Percentiles rank a stretch among this genome's conserved stretches.
Evolutionary conservation across 1,139 yeast genomes (phyloP).

Genomic region (Candida gigantensis): DNA sequence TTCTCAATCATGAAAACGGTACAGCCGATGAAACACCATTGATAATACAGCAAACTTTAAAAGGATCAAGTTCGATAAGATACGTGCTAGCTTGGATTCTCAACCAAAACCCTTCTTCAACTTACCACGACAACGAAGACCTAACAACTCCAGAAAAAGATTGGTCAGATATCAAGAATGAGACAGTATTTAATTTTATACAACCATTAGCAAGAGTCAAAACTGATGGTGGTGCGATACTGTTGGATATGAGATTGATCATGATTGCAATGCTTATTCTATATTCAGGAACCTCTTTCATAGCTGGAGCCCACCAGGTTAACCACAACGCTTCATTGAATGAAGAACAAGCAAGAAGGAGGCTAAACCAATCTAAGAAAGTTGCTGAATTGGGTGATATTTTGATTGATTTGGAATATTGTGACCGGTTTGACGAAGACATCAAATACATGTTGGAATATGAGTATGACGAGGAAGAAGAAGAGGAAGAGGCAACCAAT

Average conservation of each 20-base stretch:
- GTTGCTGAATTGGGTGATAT: constrained; percentile 52
- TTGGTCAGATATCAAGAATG: constrained; percentile 54
- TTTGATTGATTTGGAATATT: constrained; percentile 57
- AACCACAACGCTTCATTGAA: constrained; percentile 16
- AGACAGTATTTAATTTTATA: constrained; percentile 55
- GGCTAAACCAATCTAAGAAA: constrained; percentile 24
- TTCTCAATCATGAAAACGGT: constrained; percentile 34
- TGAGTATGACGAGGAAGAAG: constrained; percentile 43
- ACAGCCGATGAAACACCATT: constrained; percentile 45
- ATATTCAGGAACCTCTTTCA: constrained; percentile 26
- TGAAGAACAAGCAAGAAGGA: constrained; percentile 21
- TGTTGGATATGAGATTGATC: constrained; percentile 51
- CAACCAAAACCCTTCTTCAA: constrained; percentile 43
- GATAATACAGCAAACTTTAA: constrained; percentile 50
- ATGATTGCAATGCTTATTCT: constrained; percentile 29
- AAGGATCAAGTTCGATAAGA: constrained; percentile 66
- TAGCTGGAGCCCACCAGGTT: constrained; percentile 17
- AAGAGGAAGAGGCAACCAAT: constrained; percentile 32
- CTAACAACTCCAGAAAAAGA: constrained; percentile 25
- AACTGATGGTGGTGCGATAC: constrained; percentile 57
- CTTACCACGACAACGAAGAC: constrained; percentile 20
- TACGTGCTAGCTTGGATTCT: constrained; percentile 60
- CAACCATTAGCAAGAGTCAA: constrained; percentile 62
- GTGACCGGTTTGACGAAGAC: constrained; percentile 74
- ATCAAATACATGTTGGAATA: constrained; percentile 68